Conservation (phyloP, 768 basidiomycete genomes). For the Gautieria morchelliformis region DNA sequence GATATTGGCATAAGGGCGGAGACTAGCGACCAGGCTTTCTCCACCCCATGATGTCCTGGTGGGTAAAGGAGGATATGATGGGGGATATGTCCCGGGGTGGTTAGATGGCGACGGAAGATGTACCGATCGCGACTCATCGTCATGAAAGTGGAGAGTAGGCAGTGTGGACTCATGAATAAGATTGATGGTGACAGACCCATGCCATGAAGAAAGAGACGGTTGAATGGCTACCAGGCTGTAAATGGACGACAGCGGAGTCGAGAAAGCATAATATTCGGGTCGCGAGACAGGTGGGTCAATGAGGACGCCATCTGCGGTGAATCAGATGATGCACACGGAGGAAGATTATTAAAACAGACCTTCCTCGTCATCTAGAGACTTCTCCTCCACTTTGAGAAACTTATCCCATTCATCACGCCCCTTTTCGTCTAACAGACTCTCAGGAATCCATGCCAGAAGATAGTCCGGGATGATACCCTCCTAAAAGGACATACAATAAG, state of each 20-base stretch:
- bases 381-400: conserved; percentile 78
- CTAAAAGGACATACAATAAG: conserved; percentile 26
- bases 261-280: conserved; percentile 91
- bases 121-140: conserved; percentile 86
- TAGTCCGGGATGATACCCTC: conserved; percentile 69
- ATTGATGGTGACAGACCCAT: conserved; percentile 84
- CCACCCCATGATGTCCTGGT: conserved; percentile 68
- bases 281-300: conserved; percentile 77
- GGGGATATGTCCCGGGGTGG: conserved; percentile 38
- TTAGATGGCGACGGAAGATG: conserved; percentile 32
- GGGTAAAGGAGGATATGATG: conserved; percentile 44
- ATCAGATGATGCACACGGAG: conserved; percentile 8
- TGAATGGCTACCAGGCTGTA: conserved; percentile 84
- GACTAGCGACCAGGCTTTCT: conserved; percentile 70
- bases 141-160: conserved; percentile 90
- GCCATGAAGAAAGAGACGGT: conserved; percentile 79
- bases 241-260: conserved; percentile 81
- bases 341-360: conserved; percentile 32
- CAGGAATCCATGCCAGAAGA: conserved; percentile 90
- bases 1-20: conserved; percentile 70
- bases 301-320: conserved; percentile 59
- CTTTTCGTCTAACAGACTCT: conserved; percentile 71
- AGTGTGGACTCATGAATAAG: conserved; percentile 78
- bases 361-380: conserved; percentile 58
- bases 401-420: conserved; percentile 84